phyloP scores from a whole-genome alignment of 2,329 filamentous ascomycete species.

The Fusarium tricinctum region DNA sequence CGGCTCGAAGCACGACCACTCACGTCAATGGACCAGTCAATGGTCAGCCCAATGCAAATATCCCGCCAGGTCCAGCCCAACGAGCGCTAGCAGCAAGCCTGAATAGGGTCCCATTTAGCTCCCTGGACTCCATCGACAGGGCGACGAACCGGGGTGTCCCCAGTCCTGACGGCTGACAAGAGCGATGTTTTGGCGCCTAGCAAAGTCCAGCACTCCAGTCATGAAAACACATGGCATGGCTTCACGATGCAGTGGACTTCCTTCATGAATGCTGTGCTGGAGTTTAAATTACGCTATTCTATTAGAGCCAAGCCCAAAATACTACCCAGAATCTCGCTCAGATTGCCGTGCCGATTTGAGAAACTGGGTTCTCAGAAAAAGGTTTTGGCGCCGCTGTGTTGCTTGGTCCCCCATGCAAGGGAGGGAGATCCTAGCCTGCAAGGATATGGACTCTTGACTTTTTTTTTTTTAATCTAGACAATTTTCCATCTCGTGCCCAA shows the following conservation, averaged over 20 bases:
- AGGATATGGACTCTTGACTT: conserved; percentile 34
- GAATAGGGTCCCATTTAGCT: conserved; percentile 30
- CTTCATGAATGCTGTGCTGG: neutral
- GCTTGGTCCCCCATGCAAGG: conserved; percentile 40
- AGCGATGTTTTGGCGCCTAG: conserved; percentile 41
- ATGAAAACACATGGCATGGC: conserved; percentile 24
- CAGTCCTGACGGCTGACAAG: conserved; percentile 44
- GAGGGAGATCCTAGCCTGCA: conserved; percentile 34
- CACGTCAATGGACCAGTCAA: conserved; percentile 36
- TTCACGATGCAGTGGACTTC: conserved; percentile 16
- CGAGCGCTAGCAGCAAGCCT: conserved; percentile 41
- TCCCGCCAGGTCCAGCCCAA: conserved; percentile 45
- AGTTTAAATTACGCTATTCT: conserved; percentile 15
- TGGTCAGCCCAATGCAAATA: conserved; percentile 29
- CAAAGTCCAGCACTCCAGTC: conserved; percentile 13
- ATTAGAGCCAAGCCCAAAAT: conserved; percentile 1
- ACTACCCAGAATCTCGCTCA: conserved; percentile 3
- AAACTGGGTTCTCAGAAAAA: conserved; percentile 32
- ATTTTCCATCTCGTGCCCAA: conserved; percentile 23
- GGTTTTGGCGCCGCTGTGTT: conserved; percentile 28
- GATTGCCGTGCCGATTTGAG: conserved; percentile 6
- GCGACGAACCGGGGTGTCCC: conserved; percentile 43
- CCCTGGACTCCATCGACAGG: conserved; percentile 38
- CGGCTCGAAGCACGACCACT: conserved; percentile 23
- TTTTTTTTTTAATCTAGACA: conserved; percentile 40